These are phyloP conservation scores for Pythium sukuiense DNA, from an alignment of 352 stramenopile species.

Conservation along the genomic window DNA sequence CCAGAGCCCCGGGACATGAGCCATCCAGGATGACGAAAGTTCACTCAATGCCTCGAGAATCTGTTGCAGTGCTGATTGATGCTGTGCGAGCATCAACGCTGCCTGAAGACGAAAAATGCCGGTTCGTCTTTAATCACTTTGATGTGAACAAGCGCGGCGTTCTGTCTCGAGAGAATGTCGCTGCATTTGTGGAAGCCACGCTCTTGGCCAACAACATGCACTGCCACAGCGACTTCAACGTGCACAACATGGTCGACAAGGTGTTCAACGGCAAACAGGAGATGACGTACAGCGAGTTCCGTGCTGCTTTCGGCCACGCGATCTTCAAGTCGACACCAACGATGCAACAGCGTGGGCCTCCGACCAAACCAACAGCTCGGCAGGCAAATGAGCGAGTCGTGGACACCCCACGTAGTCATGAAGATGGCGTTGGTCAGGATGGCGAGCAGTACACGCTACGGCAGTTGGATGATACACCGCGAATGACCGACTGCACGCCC, in stretches of 20 bases:
- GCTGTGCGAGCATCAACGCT: slow-evolving; percentile 52
- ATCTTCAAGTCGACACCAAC: slow-evolving; percentile 10
- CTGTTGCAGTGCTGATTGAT: slow-evolving; percentile 54
- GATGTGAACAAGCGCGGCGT: slow-evolving; percentile 47
- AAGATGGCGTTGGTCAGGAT: background rate
- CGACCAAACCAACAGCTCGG: background rate
- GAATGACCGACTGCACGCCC: slow-evolving; percentile 4
- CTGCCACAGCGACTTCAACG: slow-evolving; percentile 51
- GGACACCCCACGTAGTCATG: background rate
- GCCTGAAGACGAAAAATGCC: slow-evolving; percentile 49
- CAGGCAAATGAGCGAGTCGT: background rate
- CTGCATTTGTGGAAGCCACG: slow-evolving; percentile 58
- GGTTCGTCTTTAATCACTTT: slow-evolving; percentile 72
- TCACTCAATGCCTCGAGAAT: slow-evolving; percentile 44
- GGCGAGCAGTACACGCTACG: background rate
- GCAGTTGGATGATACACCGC: background rate
- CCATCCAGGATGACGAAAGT: slow-evolving; percentile 25
- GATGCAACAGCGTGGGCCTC: background rate
- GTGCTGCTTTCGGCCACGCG: slow-evolving; percentile 36
- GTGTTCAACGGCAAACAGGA: slow-evolving; percentile 46
- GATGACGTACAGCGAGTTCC: slow-evolving; percentile 65
- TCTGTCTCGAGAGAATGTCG: slow-evolving; percentile 47
- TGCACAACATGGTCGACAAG: slow-evolving; percentile 47
- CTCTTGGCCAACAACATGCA: slow-evolving; percentile 56
- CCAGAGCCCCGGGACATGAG: background rate